Base-by-base conservation (phyloP, 129 eudicot species). In the Pseudognaphalium luteoalbum region DNA sequence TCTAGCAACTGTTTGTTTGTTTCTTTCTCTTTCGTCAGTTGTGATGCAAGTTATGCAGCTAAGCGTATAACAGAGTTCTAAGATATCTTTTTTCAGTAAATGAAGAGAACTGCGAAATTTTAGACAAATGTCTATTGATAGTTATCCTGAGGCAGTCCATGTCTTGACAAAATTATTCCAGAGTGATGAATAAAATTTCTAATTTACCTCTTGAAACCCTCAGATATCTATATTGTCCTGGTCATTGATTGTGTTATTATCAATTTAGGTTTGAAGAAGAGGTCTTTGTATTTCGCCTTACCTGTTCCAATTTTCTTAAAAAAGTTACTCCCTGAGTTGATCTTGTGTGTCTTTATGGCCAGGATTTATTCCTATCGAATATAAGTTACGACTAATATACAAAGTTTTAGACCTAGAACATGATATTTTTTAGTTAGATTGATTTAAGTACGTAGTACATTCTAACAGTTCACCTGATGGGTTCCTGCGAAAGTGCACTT, bases 11-110 rank as follows among this genome's bases (percentile, higher is more conserved):
- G 3, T 20, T 51, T 50, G 64, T 70, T 78, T 34, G 19, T 42
- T 33, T 58, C 14, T 63, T 71, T 16, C 34, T 66, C 14, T 61
- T 21, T 28, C n/a, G 25, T 66, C 30, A 12, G 50, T 60, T 29
- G 64, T 47, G n/a, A 47, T 47, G n/a, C n/a, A 47, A 47, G 54
- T 47, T 44, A 47, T 47, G 52, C 66, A 72, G 19, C 66, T 33
- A 56, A 69, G 11, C 25, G 22, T 42, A 69, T 15, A 25, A 20
- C n/a, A 19, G 61, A 56, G 61, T 56, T 5, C 3, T 56, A 56
- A 56, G 3, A n/a, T 56, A 5, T 19, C 11, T 6, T 56, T 56
- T 16, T 7, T 3, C 0, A 17, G 61, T 11, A 56, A 56, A 19
- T 19, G 25, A 14, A 52, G 28, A n/a, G 54, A 47, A 47, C 54